These are phyloP conservation scores for Vicia faba DNA, from an alignment of 306 rosid species.

Conservation along the genomic window DNA sequence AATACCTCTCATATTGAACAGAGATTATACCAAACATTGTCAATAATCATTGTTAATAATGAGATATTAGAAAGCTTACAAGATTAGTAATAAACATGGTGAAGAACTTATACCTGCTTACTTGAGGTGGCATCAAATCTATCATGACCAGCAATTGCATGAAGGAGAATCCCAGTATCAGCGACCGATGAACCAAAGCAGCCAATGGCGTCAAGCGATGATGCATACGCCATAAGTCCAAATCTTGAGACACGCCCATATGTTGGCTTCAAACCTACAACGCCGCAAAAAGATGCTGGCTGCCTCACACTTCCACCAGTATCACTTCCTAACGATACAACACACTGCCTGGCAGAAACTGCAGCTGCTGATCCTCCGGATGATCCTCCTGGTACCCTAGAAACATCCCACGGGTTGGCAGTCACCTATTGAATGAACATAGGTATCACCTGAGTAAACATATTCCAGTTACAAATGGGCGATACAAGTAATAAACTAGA, in stretches of 20 bases:
- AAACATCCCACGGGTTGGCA: slow-evolving; percentile 90
- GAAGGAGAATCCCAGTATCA: slow-evolving; percentile 91
- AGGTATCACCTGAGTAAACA: slow-evolving; percentile 89
- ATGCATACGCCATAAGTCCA: slow-evolving; percentile 96
- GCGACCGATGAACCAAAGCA: slow-evolving; percentile 91
- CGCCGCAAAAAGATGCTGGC: slow-evolving; percentile 98
- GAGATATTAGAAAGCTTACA: slow-evolving; percentile 25
- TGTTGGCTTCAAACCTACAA: slow-evolving; percentile 95
- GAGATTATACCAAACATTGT: slow-evolving; percentile 4
- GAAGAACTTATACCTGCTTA: slow-evolving; percentile 59
- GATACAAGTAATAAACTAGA: slow-evolving; percentile 13
- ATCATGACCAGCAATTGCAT: slow-evolving; percentile 87
- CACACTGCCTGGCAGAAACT: slow-evolving; percentile 94
- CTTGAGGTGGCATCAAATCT: slow-evolving; percentile 89
- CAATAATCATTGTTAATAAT: slow-evolving; percentile 4
- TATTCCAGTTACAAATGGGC: slow-evolving; percentile 62
- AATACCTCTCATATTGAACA: slow-evolving; percentile 8
- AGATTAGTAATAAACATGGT: slow-evolving; percentile 15
- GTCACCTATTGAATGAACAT: slow-evolving; percentile 95
- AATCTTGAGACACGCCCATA: slow-evolving; percentile 95
- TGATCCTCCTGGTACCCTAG: slow-evolving; percentile 98
- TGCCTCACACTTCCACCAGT: slow-evolving; percentile 99
- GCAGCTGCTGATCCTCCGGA: slow-evolving; percentile 99
- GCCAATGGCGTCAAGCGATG: slow-evolving; percentile 96
- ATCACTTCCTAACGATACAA: slow-evolving; percentile 93